A percentile compares a stretch with the other conserved stretches of the same genome.
These are phyloP conservation scores for Globisporangium mamillatum DNA, from an alignment of 352 stramenopile genomes.

Conservation along the genomic window DNA sequence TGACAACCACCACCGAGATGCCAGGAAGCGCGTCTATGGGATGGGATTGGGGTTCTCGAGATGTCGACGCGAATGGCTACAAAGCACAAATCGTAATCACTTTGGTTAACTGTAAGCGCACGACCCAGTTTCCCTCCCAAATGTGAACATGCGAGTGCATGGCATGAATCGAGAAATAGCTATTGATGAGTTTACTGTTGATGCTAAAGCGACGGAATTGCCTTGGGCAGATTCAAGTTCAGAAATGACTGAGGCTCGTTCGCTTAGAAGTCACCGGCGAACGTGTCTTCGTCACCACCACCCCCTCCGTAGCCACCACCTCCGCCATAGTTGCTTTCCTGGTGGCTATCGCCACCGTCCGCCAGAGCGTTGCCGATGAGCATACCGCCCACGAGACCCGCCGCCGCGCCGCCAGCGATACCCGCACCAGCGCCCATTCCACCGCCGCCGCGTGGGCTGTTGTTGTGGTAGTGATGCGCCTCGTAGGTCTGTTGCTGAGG, in stretches of 20 bases:
- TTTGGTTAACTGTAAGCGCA: too few relatives aligned
- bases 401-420: slow-evolving; percentile 17
- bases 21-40: neutral
- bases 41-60: neutral
- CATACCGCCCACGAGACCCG: slow-evolving; percentile 21
- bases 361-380: slow-evolving; percentile 22
- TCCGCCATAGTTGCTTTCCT: slow-evolving; percentile 5
- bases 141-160: neutral
- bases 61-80: neutral
- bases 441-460: slow-evolving; percentile 13
- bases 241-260: neutral
- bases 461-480: slow-evolving; percentile 15
- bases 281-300: slow-evolving; percentile 12
- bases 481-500: slow-evolving; percentile 22
- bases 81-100: neutral
- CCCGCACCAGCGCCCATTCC: slow-evolving; percentile 20
- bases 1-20: neutral
- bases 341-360: slow-evolving; percentile 16
- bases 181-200: neutral
- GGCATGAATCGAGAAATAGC: neutral
- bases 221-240: neutral
- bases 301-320: slow-evolving; percentile 11
- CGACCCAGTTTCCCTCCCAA: too few relatives aligned
- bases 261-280: slow-evolving; percentile 21
- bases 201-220: neutral